Base-by-base conservation (phyloP, 1,284 basidiomycete species). In the Coniophora puteana region DNA sequence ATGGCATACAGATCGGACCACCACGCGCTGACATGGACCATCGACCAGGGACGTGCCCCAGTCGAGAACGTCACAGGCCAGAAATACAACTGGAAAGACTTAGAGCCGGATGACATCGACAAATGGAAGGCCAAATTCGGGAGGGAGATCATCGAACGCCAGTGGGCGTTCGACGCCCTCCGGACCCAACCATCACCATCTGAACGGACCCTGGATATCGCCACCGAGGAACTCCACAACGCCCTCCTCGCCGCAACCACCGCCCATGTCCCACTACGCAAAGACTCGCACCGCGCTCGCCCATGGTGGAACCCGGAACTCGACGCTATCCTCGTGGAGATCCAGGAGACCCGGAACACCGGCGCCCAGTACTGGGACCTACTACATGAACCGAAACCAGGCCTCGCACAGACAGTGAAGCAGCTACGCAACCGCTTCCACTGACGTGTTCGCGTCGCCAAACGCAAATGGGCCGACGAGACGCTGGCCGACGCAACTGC, bases 1-100 rank as follows among this genome's bases (percentile, higher is more conserved):
- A 34, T 41, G 31, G 39, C 43, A 8, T 50, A 40, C 26, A 44
- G 48, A 1, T 53, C 51, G 1, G 51, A 53, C 42, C 51, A 52
- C 44, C 7, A 12, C 3, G 46, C 42, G 0, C 39, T 53, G 2
- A 38, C 36, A n/a, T 53, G 44, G 43, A 41, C 27, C 8, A 32
- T 41, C 8, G 40, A 53, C 34, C 23, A 47, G 20, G 45, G 41
- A 1, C 14, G 32, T 1, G 38, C 26, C 10, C 37, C 50, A 22
- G 30, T 46, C 13, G 45, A 51, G 13, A 49, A 46, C 30, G 12
- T 39, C 17, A 28, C 23, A 3, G 48, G 43, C 7, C 18, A 13
- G 17, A 28, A 25, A 20, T 50, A 38, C 43, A 48, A 45, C 39
- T 27, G 42, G 2, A 30, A 36, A 12, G 32, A 44, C 12, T 23